phyloP scores from a whole-genome alignment of 2,329 filamentous ascomycete species.

The Arthrocladium fulminans region DNA sequence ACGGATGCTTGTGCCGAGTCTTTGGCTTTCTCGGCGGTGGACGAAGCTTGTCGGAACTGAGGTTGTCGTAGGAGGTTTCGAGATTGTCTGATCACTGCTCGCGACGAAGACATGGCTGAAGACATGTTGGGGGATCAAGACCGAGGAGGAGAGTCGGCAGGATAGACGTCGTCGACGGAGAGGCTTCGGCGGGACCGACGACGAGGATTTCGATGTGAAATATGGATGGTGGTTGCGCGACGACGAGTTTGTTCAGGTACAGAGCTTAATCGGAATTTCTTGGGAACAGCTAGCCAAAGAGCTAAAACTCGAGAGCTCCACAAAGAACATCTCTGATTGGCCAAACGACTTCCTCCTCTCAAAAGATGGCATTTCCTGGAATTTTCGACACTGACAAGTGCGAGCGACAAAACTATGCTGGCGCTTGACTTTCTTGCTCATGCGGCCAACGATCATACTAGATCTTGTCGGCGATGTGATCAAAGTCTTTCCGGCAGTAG shows the following conservation, averaged over 20 bases:
- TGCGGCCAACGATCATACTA: too few species aligned
- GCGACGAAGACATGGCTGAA: constrained; percentile 29
- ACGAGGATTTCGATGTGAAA: not conserved
- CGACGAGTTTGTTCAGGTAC: constrained; percentile 1
- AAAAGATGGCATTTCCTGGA: too few species aligned
- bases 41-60: constrained; percentile 39
- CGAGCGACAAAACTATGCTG: too few species aligned
- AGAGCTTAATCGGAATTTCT: constrained; percentile 14
- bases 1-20: constrained; percentile 34
- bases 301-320: not conserved
- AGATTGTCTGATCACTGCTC: constrained; percentile 39
- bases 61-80: constrained; percentile 37
- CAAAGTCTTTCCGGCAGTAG: too few species aligned
- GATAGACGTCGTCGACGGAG: not conserved
- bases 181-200: not conserved
- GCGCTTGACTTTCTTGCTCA: too few species aligned
- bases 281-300: constrained; percentile 4
- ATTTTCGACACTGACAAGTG: too few species aligned
- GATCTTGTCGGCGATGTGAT: too few species aligned
- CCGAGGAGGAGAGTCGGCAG: constrained; percentile 18
- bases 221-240: not conserved
- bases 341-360: too few species aligned
- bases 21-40: constrained; percentile 32
- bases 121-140: constrained; percentile 31
- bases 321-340: not conserved